Evolutionary conservation across 139 green algal genomes (phyloP), one percentile per base, ranked within the genome.

Genomic region (Chlorella vulgaris): DNA sequence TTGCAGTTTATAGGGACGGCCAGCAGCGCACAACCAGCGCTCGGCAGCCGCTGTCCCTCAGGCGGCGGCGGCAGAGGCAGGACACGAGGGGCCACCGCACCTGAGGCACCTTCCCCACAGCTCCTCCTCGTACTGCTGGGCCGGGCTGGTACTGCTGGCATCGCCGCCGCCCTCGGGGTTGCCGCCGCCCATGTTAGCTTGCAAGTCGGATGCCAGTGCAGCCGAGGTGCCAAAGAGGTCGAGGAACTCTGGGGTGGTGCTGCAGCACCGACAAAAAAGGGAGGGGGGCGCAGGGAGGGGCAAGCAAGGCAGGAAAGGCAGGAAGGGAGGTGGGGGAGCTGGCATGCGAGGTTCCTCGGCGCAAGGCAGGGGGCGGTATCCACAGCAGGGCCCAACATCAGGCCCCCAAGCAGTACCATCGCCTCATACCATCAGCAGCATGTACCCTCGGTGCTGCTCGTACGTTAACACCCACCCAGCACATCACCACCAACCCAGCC

Each of bases 31-130:
- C n/a, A n/a, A n/a, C n/a, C n/a, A n/a, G n/a, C n/a, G n/a, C n/a
- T n/a, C n/a, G n/a, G n/a, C n/a, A n/a, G n/a, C n/a, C n/a, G n/a
- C n/a, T n/a, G n/a, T n/a, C n/a, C n/a, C n/a, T n/a, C n/a, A n/a
- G n/a, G n/a, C 47, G 15, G 15, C 47, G 15, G 15, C 15, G 47
- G 29, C 26, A 10, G 26, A 38, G 19, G 10, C 3, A 18, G 61
- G 61, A 18, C 24, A 68, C 26, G 61, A 18, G 61, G 26, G 24
- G 61, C 19, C 10, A 15, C 28, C 47, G 4, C 51, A 79, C 73
- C 73, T 51, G 51, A 79, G 73, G 73, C 73, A 79, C 19, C 50
- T 50, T 50, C 31, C 13, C 73, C 73, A 79, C 73, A 79, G 50
- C 24, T 28, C 29, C 1, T 22, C 53, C 53, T 79, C 73, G 53